Conservation (phyloP, 805 yeast genomes). For the Kodamaea laetipori region DNA sequence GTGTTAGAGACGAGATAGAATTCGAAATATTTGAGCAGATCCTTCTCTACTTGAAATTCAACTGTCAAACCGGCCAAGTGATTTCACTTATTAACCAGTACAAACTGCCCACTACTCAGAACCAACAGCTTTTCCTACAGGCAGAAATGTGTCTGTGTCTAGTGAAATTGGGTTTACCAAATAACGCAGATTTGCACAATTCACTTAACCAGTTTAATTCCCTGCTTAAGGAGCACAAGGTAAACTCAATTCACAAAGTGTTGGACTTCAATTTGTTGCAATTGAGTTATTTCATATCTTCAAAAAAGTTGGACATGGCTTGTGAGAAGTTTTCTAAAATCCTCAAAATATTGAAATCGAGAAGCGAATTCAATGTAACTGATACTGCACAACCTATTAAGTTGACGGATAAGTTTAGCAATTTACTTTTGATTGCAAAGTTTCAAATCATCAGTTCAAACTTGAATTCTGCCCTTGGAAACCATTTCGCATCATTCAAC, state of each 20-base stretch:
- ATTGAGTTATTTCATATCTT: slow-evolving; percentile 27
- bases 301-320: slow-evolving; percentile 23
- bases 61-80: slow-evolving; percentile 23
- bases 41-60: slow-evolving; percentile 27
- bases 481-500: slow-evolving; percentile 31
- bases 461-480: slow-evolving; percentile 20
- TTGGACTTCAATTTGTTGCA: slow-evolving; percentile 32
- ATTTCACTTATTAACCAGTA: slow-evolving; percentile 19
- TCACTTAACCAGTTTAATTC: slow-evolving; percentile 20
- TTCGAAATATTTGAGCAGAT: slow-evolving; percentile 27
- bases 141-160: slow-evolving; percentile 17
- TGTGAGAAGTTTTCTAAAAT: slow-evolving; percentile 26
- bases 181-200: slow-evolving; percentile 15
- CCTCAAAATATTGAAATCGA: slow-evolving; percentile 23
- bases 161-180: slow-evolving; percentile 4
- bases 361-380: slow-evolving; percentile 31
- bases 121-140: slow-evolving; percentile 7
- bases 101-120: slow-evolving; percentile 12
- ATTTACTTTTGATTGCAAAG: slow-evolving; percentile 33
- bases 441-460: slow-evolving; percentile 36
- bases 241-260: slow-evolving; percentile 18
- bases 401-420: slow-evolving; percentile 24
- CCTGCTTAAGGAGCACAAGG: slow-evolving; percentile 15
- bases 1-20: slow-evolving; percentile 21
- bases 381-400: slow-evolving; percentile 12